A percentile compares a stretch with the other conserved stretches of the same genome.
Evolutionary conservation across 768 basidiomycete genomes (phyloP).

Genomic region (Trametes coccinea): DNA sequence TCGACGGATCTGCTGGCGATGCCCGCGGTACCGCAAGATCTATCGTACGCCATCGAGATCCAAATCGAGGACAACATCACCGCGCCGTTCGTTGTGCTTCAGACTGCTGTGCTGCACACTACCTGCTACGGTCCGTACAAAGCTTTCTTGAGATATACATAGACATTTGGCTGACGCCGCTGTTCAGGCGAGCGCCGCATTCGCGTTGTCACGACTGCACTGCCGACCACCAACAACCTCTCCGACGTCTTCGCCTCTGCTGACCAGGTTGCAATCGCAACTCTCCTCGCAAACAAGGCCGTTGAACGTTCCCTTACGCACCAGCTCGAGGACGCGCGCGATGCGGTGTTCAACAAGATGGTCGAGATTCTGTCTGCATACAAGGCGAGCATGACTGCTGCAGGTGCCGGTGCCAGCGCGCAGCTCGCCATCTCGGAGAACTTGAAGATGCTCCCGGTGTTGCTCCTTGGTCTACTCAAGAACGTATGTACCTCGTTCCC

Average conservation of each 20-base stretch:
- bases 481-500: constrained; percentile 56
- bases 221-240: constrained; percentile 58
- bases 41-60: constrained; percentile 93
- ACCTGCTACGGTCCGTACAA: constrained; percentile 71
- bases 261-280: constrained; percentile 55
- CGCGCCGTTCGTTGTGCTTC: constrained; percentile 88
- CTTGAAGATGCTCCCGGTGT: constrained; percentile 89
- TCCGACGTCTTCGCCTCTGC: constrained; percentile 58
- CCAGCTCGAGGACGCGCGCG: constrained; percentile 59
- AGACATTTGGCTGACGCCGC: neutral
- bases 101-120: constrained; percentile 93
- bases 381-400: constrained; percentile 95
- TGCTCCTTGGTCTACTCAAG: constrained; percentile 89
- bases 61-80: constrained; percentile 95
- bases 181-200: constrained; percentile 53
- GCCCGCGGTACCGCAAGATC: constrained; percentile 95
- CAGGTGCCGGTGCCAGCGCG: constrained; percentile 90
- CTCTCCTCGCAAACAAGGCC: constrained; percentile 58
- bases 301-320: constrained; percentile 54
- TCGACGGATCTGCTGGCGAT: constrained; percentile 95
- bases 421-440: constrained; percentile 93
- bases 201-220: constrained; percentile 57
- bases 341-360: constrained; percentile 54
- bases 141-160: too few relatives aligned
- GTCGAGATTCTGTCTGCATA: constrained; percentile 56